Conservation (phyloP, 345 rosid genomes). For the Citrus medica region DNA sequence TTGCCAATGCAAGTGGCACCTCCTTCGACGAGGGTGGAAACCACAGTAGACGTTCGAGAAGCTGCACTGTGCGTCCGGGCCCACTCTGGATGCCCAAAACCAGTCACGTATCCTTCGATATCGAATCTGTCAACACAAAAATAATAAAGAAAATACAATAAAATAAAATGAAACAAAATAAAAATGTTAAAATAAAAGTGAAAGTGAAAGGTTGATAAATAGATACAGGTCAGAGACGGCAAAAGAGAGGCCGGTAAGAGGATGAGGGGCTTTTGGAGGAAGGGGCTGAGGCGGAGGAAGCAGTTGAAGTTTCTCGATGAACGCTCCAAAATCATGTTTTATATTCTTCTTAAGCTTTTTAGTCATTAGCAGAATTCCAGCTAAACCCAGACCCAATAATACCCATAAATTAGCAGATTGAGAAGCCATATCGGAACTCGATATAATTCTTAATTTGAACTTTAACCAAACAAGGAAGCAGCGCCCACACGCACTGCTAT, state of each 20-base stretch:
- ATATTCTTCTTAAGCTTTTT: slow-evolving; percentile 59
- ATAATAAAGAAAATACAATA: background rate
- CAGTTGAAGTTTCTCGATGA: slow-evolving; percentile 64
- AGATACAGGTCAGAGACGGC: slow-evolving; percentile 79
- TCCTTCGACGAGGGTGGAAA: slow-evolving; percentile 75
- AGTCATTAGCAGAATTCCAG: slow-evolving; percentile 65
- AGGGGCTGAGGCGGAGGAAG: slow-evolving; percentile 98
- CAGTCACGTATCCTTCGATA: slow-evolving; percentile 77
- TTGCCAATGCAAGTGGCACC: slow-evolving; percentile 96
- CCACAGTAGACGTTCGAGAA: slow-evolving; percentile 56
- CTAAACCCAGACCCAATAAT: slow-evolving; percentile 76
- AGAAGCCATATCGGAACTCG: slow-evolving; percentile 43
- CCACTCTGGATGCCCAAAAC: slow-evolving; percentile 98
- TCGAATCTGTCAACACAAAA: slow-evolving; percentile 58
- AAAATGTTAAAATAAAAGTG: background rate
- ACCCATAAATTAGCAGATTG: slow-evolving; percentile 79
- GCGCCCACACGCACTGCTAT: background rate
- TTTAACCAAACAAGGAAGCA: background rate
- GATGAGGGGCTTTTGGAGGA: slow-evolving; percentile 98
- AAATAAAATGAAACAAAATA: background rate
- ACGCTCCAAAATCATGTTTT: slow-evolving; percentile 90
- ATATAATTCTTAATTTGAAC: background rate
- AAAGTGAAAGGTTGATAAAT: slow-evolving; percentile 5
- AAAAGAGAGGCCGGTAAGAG: slow-evolving; percentile 79
- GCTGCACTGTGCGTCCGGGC: slow-evolving; percentile 65